Evolutionary conservation across 257 asterid genomes (phyloP).

Genomic region (Coffea canephora): DNA sequence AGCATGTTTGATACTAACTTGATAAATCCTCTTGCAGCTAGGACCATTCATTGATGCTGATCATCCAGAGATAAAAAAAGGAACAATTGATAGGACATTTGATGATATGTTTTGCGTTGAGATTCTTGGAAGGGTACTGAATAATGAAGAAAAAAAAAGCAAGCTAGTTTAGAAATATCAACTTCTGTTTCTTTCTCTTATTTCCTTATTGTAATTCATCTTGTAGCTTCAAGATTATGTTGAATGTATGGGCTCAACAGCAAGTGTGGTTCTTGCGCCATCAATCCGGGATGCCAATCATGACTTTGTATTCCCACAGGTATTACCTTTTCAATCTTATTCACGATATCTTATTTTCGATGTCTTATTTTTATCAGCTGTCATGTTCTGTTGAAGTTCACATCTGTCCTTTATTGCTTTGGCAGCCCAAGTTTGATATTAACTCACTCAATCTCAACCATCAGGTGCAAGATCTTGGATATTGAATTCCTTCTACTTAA

Average conservation of each 20-base stretch:
- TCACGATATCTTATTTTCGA: slow-evolving; percentile 6
- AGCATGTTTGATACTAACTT: slow-evolving; percentile 21
- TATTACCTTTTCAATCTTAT: slow-evolving; percentile 22
- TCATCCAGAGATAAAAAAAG: slow-evolving; percentile 80
- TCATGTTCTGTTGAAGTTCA: slow-evolving; percentile 16
- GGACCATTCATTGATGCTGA: slow-evolving; percentile 96
- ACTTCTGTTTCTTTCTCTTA: slow-evolving; percentile 7
- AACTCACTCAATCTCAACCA: slow-evolving; percentile 43
- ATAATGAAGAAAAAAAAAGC: not conserved
- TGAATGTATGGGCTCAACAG: slow-evolving; percentile 90
- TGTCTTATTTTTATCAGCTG: slow-evolving; percentile 18
- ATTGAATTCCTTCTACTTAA: not conserved
- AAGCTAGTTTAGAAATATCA: not conserved
- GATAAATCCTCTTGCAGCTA: slow-evolving; percentile 51
- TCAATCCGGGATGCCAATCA: slow-evolving; percentile 93
- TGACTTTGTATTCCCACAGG: slow-evolving; percentile 95
- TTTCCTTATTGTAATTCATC: slow-evolving; percentile 12
- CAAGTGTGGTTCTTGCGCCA: slow-evolving; percentile 76
- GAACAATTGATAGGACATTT: slow-evolving; percentile 56
- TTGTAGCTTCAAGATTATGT: slow-evolving; percentile 90
- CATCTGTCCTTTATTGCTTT: slow-evolving; percentile 25
- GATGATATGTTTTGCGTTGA: slow-evolving; percentile 68
- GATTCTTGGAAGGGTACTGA: slow-evolving; percentile 80
- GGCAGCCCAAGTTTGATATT: slow-evolving; percentile 85
- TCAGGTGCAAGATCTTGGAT: slow-evolving; percentile 48